Percentiles rank a stretch among this genome's conserved stretches.
Evolutionary conservation across 805 yeast species (phyloP).

Genomic region (Ogataea ramenticola): DNA sequence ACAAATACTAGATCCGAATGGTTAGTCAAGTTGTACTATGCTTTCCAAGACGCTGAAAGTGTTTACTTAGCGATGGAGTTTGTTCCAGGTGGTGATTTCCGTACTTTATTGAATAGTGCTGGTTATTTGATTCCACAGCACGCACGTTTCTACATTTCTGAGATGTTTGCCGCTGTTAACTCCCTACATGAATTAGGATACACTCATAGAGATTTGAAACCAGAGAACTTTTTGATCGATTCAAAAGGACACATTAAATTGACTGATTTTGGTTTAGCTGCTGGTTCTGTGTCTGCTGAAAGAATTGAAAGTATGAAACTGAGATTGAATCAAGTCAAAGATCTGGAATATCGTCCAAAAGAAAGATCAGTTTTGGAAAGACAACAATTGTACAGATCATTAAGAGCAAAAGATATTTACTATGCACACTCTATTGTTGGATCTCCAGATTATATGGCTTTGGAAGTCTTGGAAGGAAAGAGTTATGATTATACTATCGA

Average conservation of each 20-base stretch:
- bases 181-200: slow-evolving; percentile 92
- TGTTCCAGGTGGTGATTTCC: slow-evolving; percentile 99
- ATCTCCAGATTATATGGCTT: slow-evolving; percentile 98
- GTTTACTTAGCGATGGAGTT: slow-evolving; percentile 97
- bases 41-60: slow-evolving; percentile 88
- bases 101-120: slow-evolving; percentile 89
- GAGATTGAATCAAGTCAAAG: slow-evolving; percentile 58
- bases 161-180: slow-evolving; percentile 93
- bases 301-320: slow-evolving; percentile 89
- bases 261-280: slow-evolving; percentile 96
- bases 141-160: slow-evolving; percentile 89
- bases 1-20: slow-evolving; percentile 96
- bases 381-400: slow-evolving; percentile 74
- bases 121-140: slow-evolving; percentile 91
- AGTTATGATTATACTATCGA: slow-evolving; percentile 94
- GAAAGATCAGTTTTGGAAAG: slow-evolving; percentile 80
- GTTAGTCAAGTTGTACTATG: slow-evolving; percentile 89
- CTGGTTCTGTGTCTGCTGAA: slow-evolving; percentile 90
- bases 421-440: slow-evolving; percentile 96
- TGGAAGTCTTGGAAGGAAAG: slow-evolving; percentile 92
- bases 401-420: slow-evolving; percentile 70
- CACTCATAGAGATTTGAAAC: slow-evolving; percentile 95
- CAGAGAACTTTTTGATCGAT: slow-evolving; percentile 88
- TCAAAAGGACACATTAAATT: slow-evolving; percentile 86
- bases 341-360: slow-evolving; percentile 57